phyloP scores from a whole-genome alignment of 805 yeast species.

The Candida ascalaphidarum region DNA sequence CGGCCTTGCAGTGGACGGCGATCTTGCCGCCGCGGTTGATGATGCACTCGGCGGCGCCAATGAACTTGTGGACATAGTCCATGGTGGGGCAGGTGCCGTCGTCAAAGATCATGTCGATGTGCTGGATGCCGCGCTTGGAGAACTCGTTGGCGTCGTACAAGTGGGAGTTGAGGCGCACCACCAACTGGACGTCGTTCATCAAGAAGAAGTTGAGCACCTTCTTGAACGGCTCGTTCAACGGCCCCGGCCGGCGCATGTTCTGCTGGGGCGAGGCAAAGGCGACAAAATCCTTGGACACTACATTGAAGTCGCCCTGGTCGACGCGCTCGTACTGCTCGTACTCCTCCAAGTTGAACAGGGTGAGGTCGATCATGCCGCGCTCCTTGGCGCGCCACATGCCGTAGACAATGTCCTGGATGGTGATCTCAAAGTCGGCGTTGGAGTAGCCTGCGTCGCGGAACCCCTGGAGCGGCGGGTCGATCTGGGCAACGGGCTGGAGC shows the following conservation, averaged over 20 bases:
- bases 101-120: slow-evolving; percentile 92
- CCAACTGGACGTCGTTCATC: slow-evolving; percentile 70
- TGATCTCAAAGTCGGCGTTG: slow-evolving; percentile 85
- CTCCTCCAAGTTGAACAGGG: slow-evolving; percentile 82
- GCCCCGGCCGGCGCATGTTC: slow-evolving; percentile 34
- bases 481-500: slow-evolving; percentile 85
- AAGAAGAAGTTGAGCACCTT: slow-evolving; percentile 75
- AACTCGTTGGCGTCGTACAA: slow-evolving; percentile 81
- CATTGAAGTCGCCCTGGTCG: slow-evolving; percentile 94
- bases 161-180: slow-evolving; percentile 87
- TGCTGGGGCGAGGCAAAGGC: slow-evolving; percentile 98
- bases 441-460: slow-evolving; percentile 98
- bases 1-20: slow-evolving; percentile 99
- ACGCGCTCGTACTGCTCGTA: slow-evolving; percentile 93
- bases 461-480: slow-evolving; percentile 88
- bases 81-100: slow-evolving; percentile 97
- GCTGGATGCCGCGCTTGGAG: slow-evolving; percentile 74
- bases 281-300: slow-evolving; percentile 83
- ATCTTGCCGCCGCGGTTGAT: slow-evolving; percentile 83
- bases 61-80: slow-evolving; percentile 84
- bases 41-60: slow-evolving; percentile 91
- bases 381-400: slow-evolving; percentile 98
- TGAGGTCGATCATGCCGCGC: slow-evolving; percentile 77
- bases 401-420: slow-evolving; percentile 91
- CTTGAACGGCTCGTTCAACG: slow-evolving; percentile 65